Evolutionary conservation across 2,329 filamentous ascomycete species (phyloP), one percentile per base, ranked within the genome.

Genomic region (Fusarium tricinctum): DNA sequence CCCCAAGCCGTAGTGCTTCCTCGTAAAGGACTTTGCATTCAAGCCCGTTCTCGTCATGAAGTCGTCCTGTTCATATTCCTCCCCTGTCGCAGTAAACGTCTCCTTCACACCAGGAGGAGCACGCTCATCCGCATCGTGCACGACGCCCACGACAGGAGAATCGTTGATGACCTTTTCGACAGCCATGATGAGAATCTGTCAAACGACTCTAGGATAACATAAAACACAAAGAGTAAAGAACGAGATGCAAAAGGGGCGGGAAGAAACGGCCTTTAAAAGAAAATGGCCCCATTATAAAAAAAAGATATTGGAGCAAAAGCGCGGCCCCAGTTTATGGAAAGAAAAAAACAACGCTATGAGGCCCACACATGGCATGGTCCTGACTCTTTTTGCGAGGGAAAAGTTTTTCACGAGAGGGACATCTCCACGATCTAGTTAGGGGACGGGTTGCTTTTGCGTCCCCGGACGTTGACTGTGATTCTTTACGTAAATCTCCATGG

Each of bases 11-110:
- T 72, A 74, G 38, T 74, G 70, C 56, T 73, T 73, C 22, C 49
- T 55, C 8, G 56, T 55, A 23, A 74, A 74, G 1, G 72, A 74
- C 5, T 60, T 60, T 0, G 67, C 50, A 17, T 74, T 74, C 43
- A 74, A 33, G 14, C 72, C 72, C 15, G 72, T 74, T 2, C 72
- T 72, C 12, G 72, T 74, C 72, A 74, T 65, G 32, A 74, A 74
- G 54, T 72, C 69, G 48, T 69, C 63, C 45, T 73, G 61, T 20
- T 68, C 65, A 22, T 69, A 68, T 10, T 69, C 65, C 12, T 69
- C 26, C 5, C 65, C 65, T 1, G 59, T 68, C 5, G 59, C 59
- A 7, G 39, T 45, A 13, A 68, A 60, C 2, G 32, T 15, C 22
- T 65, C 64, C 9, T 68, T 2, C 28, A 28, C 23, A 19, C 26